Conservation (phyloP, 352 stramenopile genomes). For the Aphanomyces stellatus region DNA sequence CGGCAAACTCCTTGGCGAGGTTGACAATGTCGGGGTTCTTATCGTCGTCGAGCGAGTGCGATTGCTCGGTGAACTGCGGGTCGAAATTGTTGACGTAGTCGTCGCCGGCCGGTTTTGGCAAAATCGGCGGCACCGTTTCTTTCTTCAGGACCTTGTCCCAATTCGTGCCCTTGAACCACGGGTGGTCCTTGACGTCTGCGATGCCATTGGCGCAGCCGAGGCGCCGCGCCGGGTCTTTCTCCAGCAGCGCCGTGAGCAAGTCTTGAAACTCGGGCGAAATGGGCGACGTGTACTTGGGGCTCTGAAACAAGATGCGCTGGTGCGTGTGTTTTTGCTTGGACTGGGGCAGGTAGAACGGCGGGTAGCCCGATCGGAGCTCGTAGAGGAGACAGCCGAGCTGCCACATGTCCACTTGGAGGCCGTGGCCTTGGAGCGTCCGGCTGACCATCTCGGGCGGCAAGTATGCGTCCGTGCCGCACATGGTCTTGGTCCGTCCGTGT, state of each 20-base stretch:
- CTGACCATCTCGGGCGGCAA: constrained; percentile 84
- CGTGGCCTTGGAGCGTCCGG: constrained; percentile 65
- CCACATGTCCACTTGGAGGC: constrained; percentile 89
- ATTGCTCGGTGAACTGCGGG: constrained; percentile 74
- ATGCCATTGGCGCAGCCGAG: constrained; percentile 53
- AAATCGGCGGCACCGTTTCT: constrained; percentile 44
- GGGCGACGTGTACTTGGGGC: constrained; percentile 76
- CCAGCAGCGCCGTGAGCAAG: constrained; percentile 53
- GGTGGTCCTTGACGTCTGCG: constrained; percentile 53
- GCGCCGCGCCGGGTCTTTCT: constrained; percentile 78
- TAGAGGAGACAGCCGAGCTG: constrained; percentile 91
- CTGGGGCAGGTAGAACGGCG: constrained; percentile 88
- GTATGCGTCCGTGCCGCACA: constrained; percentile 88
- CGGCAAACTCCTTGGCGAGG: constrained; percentile 67
- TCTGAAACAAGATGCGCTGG: constrained; percentile 83
- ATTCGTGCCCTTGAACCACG: constrained; percentile 69
- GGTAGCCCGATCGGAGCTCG: constrained; percentile 86
- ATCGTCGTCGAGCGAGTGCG: constrained; percentile 65
- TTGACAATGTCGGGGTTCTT: constrained; percentile 55
- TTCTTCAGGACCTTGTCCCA: constrained; percentile 70
- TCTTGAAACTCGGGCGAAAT: constrained; percentile 71
- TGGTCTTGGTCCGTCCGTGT: constrained; percentile 74
- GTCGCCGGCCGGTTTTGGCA: constrained; percentile 54
- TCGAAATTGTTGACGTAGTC: constrained; percentile 81
- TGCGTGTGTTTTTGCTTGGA: constrained; percentile 85